These are phyloP conservation scores for Saccharomycopsis microspora DNA, from an alignment of 805 yeast genomes.

Conservation along the genomic window DNA sequence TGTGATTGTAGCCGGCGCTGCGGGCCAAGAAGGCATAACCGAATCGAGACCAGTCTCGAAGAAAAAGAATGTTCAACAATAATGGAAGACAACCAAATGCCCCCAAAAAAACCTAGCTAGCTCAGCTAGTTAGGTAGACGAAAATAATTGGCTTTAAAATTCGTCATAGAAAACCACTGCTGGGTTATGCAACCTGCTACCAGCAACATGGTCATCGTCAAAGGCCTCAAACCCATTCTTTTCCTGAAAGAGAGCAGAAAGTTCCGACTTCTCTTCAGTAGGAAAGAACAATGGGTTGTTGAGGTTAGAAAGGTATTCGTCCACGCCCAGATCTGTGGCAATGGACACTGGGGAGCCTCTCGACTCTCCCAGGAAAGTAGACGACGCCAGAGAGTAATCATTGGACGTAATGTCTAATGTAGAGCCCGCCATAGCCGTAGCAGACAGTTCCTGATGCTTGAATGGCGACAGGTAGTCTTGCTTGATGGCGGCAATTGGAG, in stretches of 20 bases:
- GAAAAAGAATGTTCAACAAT: background rate
- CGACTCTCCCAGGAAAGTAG: constrained; percentile 5
- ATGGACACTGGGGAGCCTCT: constrained; percentile 3
- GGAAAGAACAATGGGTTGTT: constrained; percentile 15
- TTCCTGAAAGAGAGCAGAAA: no score
- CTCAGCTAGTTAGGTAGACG: no score
- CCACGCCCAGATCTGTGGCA: constrained; percentile 6
- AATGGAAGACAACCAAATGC: background rate
- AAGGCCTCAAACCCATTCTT: constrained; percentile 1
- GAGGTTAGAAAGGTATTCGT: constrained; percentile 15
- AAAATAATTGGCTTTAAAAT: no score
- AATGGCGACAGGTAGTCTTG: constrained; percentile 8
- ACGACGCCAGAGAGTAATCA: constrained; percentile 4
- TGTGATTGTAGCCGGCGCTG: constrained; percentile 13
- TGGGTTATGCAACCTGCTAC: constrained; percentile 18
- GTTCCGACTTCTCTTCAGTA: background rate
- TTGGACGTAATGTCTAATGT: constrained; percentile 13
- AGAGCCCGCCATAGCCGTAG: background rate
- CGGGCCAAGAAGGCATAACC: constrained; percentile 5
- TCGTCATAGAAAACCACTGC: constrained; percentile 13
- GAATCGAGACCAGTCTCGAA: background rate
- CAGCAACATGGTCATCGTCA: constrained; percentile 3
- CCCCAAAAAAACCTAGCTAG: background rate
- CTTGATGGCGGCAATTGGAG: background rate
- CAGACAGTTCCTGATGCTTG: background rate